Conservation (phyloP, 768 basidiomycete genomes). For the Naganishia kalamii region DNA sequence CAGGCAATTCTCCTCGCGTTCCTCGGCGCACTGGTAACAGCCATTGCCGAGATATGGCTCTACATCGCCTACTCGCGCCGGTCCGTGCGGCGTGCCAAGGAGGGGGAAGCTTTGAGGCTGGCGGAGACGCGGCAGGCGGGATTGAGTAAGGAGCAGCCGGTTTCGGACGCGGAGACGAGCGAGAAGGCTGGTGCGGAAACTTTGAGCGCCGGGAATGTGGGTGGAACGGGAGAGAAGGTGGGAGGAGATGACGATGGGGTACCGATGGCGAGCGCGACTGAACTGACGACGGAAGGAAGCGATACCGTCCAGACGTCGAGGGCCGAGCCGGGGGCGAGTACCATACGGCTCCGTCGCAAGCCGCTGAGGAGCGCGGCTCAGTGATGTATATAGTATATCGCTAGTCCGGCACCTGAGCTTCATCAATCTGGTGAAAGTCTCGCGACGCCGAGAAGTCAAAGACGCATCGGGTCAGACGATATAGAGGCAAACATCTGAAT, state of each 20-base stretch:
- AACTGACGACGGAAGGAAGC: no score
- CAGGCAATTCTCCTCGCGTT: constrained; percentile 16
- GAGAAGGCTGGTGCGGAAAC: background rate
- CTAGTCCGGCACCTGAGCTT: no score
- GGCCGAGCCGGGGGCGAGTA: background rate
- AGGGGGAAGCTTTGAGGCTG: background rate
- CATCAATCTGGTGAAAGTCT: no score
- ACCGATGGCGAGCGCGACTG: no score
- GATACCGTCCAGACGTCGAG: background rate
- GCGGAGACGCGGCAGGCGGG: background rate
- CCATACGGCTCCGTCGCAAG: background rate
- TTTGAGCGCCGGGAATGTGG: background rate
- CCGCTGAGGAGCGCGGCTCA: no score
- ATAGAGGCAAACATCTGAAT: no score
- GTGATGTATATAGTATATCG: no score
- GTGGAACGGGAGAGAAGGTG: background rate
- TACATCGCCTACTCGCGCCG: constrained; percentile 2
- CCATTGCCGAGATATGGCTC: constrained; percentile 16
- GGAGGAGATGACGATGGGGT: no score
- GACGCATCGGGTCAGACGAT: no score
- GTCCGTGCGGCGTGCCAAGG: background rate
- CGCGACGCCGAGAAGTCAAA: no score
- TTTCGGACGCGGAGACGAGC: background rate
- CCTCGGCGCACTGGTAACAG: background rate
- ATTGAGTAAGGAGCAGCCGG: no score